These are phyloP conservation scores for Fraxinus anomala DNA, from an alignment of 257 asterid genomes.

Conservation along the genomic window DNA sequence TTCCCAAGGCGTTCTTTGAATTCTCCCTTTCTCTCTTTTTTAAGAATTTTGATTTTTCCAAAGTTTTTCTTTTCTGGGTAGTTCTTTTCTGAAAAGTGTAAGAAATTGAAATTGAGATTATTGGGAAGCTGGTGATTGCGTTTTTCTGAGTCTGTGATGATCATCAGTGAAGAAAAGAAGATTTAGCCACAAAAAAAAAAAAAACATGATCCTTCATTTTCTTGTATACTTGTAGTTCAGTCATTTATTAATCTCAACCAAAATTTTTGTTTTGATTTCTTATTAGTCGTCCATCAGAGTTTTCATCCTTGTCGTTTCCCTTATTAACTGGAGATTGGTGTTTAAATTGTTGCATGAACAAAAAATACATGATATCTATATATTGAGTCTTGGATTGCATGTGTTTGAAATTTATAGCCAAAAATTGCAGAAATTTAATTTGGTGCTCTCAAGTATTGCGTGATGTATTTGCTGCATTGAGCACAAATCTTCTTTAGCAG, in stretches of 20 bases:
- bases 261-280: background rate
- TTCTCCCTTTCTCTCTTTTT: background rate
- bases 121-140: conserved; percentile 7
- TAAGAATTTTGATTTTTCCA: background rate
- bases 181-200: background rate
- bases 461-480: conserved; percentile 1
- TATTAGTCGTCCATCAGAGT: conserved; percentile 1
- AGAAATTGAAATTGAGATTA: conserved; percentile 1
- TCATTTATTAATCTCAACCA: background rate
- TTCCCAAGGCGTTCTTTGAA: background rate
- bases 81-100: background rate
- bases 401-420: conserved; percentile 18
- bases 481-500: conserved; percentile 8
- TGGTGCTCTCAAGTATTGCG: conserved; percentile 30
- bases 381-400: background rate
- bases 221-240: too few species aligned
- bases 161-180: conserved; percentile 11
- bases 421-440: conserved; percentile 18
- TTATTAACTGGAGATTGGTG: background rate
- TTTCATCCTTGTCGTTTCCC: background rate
- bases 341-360: background rate
- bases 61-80: background rate
- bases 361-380: too few species aligned
- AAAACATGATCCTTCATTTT: background rate
- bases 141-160: conserved; percentile 20